These are phyloP conservation scores for Stachybotrys echinatus DNA, from an alignment of 2,329 filamentous ascomycete species.

Conservation along the genomic window DNA sequence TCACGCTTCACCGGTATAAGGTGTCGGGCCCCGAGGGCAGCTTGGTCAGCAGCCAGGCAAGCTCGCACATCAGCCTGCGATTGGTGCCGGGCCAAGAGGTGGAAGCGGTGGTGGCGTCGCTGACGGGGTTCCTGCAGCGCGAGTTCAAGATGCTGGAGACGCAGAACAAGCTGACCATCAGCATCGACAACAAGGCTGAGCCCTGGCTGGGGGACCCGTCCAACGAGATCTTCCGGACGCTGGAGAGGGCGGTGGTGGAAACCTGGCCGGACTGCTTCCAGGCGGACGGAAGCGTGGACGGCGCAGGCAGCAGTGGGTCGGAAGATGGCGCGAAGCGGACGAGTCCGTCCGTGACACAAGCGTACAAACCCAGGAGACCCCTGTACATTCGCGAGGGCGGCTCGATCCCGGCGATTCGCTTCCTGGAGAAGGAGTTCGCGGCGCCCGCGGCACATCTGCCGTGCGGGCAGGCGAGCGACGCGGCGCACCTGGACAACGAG, in stretches of 20 bases:
- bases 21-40: constrained; percentile 89
- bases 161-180: constrained; percentile 73
- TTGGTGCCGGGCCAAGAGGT: constrained; percentile 92
- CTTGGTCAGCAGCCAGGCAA: constrained; percentile 84
- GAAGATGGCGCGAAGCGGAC: constrained; percentile 1
- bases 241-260: constrained; percentile 78
- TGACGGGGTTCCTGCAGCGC: constrained; percentile 62
- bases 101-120: constrained; percentile 62
- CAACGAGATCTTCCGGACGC: constrained; percentile 84
- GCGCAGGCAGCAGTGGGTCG: constrained; percentile 4
- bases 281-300: neutral
- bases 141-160: constrained; percentile 73
- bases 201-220: constrained; percentile 92
- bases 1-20: constrained; percentile 91
- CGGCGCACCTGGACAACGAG: constrained; percentile 93
- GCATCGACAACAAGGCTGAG: constrained; percentile 89
- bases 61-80: constrained; percentile 81
- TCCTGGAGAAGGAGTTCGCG: constrained; percentile 88
- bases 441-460: constrained; percentile 90
- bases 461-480: constrained; percentile 90
- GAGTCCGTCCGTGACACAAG: constrained; percentile 9
- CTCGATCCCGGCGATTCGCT: constrained; percentile 89
- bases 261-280: constrained; percentile 66
- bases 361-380: constrained; percentile 52
- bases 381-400: constrained; percentile 95